Base-by-base conservation (phyloP, 2,329 filamentous ascomycete species). In the Cercospora sp. region DNA sequence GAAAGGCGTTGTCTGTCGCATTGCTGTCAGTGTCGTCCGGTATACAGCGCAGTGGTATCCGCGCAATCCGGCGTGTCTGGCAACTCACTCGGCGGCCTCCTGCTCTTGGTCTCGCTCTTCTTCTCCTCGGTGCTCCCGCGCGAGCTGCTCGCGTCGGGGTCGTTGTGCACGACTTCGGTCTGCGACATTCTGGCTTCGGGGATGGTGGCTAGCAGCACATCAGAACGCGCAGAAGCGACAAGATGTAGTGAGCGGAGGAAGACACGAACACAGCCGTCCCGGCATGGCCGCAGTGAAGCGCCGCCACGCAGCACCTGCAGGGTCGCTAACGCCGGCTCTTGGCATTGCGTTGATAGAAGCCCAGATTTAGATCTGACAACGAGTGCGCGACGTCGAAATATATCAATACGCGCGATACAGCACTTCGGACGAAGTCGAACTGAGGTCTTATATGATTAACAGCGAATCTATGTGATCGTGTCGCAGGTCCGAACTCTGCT, bases 51-150 rank as follows among this genome's bases (percentile, higher is more conserved):
- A 48, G 18, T 20, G n/a, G 20, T 20, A n/a, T 48, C 59, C 58
- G 51, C 60, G 30, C 61, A 55, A 12, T 9, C 16, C 53, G 53
- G 20, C 7, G 31, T n/a, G 20, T 20, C 20, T 20, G 20, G 20
- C 33, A 20, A 78, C 86, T 80, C 81, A 97, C 93, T 97, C 75
- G 93, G 92, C 74, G 94, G 94, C 82, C 93, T 90, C 81, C 91
- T 90, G 86, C 88, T 96, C 88, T 97, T 97, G 81, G 90, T 88
- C 81, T 90, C 87, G 85, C 94, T 95, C 82, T 89, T 95, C 84
- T 86, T 82, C 66, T 79, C 73, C 66, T 79, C 73, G 63, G 77
- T 76, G n/a, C 78, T 78, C 65, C 82, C 81, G 73, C 82, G 78
- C 74, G 78, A 78, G 62, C 79, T 79, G 69, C 80, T 81, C 57